Conservation (phyloP, 257 asterid species). For the Catharanthus roseus region DNA sequence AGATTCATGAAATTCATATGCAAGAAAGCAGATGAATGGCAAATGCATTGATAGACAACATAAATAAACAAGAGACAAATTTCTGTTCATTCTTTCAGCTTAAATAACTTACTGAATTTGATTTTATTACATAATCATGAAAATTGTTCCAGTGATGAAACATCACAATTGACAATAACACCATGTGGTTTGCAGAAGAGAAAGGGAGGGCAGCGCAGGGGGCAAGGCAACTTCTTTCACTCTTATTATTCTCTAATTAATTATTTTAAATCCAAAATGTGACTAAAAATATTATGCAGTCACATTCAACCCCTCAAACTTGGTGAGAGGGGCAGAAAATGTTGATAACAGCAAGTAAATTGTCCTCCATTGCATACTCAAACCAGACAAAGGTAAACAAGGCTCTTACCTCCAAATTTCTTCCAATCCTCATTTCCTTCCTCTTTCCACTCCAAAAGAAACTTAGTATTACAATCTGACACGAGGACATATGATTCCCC, state of each 20-base stretch:
- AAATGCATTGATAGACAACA: not conserved
- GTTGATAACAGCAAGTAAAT: not conserved
- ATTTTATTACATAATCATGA: not conserved
- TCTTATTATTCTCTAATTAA: not conserved
- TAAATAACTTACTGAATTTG: not conserved
- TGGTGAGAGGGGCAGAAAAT: not conserved
- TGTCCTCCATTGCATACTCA: not conserved
- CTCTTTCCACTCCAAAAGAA: not conserved
- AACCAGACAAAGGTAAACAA: not conserved
- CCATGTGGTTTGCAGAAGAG: not conserved
- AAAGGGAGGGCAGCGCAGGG: not conserved
- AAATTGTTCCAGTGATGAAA: not conserved
- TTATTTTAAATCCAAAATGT: not conserved
- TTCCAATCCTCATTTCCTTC: not conserved
- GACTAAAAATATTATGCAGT: not conserved
- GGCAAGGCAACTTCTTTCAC: not conserved
- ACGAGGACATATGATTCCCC: not conserved
- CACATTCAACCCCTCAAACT: not conserved
- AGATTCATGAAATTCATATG: not conserved
- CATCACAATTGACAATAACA: not conserved
- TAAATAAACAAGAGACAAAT: not conserved
- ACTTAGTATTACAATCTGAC: not conserved
- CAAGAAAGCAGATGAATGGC: not conserved
- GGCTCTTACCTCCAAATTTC: not conserved
- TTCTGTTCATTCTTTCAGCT: not conserved